phyloP scores from a whole-genome alignment of 331 rosid genomes.

The Pyrus hybrid region DNA sequence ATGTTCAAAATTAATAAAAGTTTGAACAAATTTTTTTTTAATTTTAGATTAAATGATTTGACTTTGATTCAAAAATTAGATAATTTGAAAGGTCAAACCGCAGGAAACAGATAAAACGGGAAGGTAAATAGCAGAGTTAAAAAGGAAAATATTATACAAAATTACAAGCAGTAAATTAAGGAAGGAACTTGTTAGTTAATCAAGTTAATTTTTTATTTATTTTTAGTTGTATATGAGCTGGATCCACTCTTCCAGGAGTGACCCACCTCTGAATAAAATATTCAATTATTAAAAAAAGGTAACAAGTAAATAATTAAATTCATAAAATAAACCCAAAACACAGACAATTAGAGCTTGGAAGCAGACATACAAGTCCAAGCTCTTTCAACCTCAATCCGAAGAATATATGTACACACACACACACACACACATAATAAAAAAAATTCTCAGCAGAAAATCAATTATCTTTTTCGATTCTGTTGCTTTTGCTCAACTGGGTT shows the following conservation, averaged over 20 bases:
- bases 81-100: neutral
- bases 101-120: neutral
- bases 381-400: constrained; percentile 21
- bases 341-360: constrained; percentile 40
- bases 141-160: neutral
- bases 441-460: constrained; percentile 9
- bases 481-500: constrained; percentile 25
- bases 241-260: constrained; percentile 70
- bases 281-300: neutral
- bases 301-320: neutral
- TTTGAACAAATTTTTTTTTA: neutral
- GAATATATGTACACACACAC: neutral
- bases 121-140: neutral
- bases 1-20: neutral
- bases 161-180: constrained; percentile 1
- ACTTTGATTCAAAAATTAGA: neutral
- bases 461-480: constrained; percentile 11
- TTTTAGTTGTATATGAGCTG: constrained; percentile 54
- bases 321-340: constrained; percentile 21
- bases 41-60: neutral
- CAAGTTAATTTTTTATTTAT: neutral
- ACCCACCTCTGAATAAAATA: constrained; percentile 39
- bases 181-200: constrained; percentile 39
- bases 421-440: neutral
- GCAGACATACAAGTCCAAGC: constrained; percentile 14